Conservation (phyloP, 2,329 filamentous ascomycete genomes). For the Colletotrichum cuscutae region DNA sequence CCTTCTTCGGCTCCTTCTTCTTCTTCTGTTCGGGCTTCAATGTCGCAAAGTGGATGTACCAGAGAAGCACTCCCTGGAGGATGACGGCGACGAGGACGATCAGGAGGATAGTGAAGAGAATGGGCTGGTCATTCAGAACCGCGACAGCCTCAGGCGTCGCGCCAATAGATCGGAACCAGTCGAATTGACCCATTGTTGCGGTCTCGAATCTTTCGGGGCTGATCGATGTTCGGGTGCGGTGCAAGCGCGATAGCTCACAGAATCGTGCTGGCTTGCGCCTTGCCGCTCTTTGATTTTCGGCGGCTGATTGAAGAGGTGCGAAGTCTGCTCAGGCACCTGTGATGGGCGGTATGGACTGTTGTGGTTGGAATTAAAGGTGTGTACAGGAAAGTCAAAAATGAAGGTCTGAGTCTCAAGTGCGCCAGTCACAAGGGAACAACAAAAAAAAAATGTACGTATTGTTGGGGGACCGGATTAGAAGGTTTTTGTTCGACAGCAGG, state of each 20-base stretch:
- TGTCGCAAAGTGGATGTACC: conserved; percentile 70
- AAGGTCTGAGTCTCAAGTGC: conserved; percentile 35
- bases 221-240: not conserved
- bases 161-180: conserved; percentile 66
- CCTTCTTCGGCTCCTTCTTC: conserved; percentile 58
- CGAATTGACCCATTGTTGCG: conserved; percentile 61
- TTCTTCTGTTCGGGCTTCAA: conserved; percentile 70
- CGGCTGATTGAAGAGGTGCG: not conserved
- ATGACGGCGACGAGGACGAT: conserved; percentile 62
- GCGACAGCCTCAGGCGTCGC: conserved; percentile 68
- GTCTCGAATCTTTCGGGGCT: not conserved
- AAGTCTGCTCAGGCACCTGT: conserved; percentile 17
- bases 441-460: conserved; percentile 36
- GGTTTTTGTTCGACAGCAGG: conserved; percentile 24
- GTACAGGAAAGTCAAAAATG: conserved; percentile 21
- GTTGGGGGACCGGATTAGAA: conserved; percentile 20
- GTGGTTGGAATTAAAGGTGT: conserved; percentile 23
- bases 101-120: conserved; percentile 67
- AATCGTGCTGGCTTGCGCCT: not conserved
- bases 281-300: not conserved
- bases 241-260: not conserved
- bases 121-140: conserved; percentile 69
- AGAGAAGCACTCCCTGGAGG: conserved; percentile 58
- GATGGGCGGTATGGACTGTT: conserved; percentile 21
- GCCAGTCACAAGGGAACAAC: conserved; percentile 35